Base-by-base conservation (phyloP, 2,329 filamentous ascomycete genomes). In the Aspergillus tamarii region DNA sequence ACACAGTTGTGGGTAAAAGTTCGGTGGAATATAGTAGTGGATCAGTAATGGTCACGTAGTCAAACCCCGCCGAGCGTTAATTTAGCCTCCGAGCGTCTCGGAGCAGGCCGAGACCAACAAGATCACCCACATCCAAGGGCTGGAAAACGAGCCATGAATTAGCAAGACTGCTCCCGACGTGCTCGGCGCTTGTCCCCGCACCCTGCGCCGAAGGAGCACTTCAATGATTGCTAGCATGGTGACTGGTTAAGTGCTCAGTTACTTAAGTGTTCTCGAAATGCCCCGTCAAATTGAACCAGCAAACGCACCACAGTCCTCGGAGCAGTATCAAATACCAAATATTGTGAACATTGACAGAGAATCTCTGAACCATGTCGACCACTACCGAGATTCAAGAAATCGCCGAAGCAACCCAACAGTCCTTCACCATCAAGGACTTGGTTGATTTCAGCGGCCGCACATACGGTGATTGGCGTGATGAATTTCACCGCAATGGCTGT, bases 401-500 rank as follows among this genome's bases (percentile, higher is more conserved):
- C 23, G 62, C 59, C 14, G 64, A 59, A 14, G 48, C 56, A 23
- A 66, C 62, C 26, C 39, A 62, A 3, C 55, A 66, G 56, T 64
- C 62, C 3, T 64, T 60, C 52, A 62, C 59, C 9, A 21, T 56
- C 10, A 61, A 59, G 21, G 64, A 66, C 53, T 28, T 66, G 16
- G 62, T 66, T 14, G 61, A 66, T 41, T 66, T 66, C 57, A 61
- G 58, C 58, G 59, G 32, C 34, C 63, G 63, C 9, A 57, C 45
- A 8, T 65, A 76, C 75, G 69, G 77, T 69, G 69, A 81, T 74
- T 70, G 81, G 81, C 61, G 81, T 63, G 66, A 81, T 71, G 63
- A 83, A n/a, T 78, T 83, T 60, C 73, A 78, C 66, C 70, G 72
- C 46, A 70, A 81, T 59, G 81, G 80, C 21, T 82, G 72, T 62